Evolutionary conservation across 2,329 filamentous ascomycete genomes (phyloP), one percentile per base, ranked within the genome.

Genomic region (Bipolaris zeicola): DNA sequence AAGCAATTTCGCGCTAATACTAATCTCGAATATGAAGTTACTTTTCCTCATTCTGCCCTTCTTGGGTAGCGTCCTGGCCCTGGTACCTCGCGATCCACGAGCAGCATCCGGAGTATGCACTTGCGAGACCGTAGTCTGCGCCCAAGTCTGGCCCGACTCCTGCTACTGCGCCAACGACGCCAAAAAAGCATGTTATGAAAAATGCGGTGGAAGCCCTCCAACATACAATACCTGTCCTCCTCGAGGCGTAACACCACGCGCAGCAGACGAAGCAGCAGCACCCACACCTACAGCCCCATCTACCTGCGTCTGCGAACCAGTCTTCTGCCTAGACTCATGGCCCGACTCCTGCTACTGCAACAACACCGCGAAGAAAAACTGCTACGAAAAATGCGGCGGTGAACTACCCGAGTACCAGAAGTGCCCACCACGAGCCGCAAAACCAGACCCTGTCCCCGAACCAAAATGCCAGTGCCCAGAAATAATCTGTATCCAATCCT

Each of bases 91-190:
- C 2, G 31, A 31, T 16, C 28, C 44, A 20, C 16, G 36, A 14
- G 16, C 49, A 31, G 46, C 11, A 26, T 7, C 14, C 26, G 8
- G 16, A 14, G 3, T 31, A 5, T 65, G 62, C 16, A 26, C 34
- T 14, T 74, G 69, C 58, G 64, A 68, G 8, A 5, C 48, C 6
- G 50, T 55, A 11, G 47, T 49, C 14, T 74, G 71, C 46, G 36
- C 50, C 6, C 62, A 66, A 50, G 39, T 60, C 6, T 74, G 63
- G 56, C 72, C 72, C 0, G 49, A 64, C 1, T 69, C 65, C 2
- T 75, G 73, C 46, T 55, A 68, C 52, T 75, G 73, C 51, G 49
- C 49, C n/a, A 69, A 71, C 47, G 55, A 45, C n/a, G 60, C 51
- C 16, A 63, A 63, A 31, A 52, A 63, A 24, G 47, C n/a, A 2